Base-by-base conservation (phyloP, 805 yeast genomes). In the Lipomyces lipofer region DNA sequence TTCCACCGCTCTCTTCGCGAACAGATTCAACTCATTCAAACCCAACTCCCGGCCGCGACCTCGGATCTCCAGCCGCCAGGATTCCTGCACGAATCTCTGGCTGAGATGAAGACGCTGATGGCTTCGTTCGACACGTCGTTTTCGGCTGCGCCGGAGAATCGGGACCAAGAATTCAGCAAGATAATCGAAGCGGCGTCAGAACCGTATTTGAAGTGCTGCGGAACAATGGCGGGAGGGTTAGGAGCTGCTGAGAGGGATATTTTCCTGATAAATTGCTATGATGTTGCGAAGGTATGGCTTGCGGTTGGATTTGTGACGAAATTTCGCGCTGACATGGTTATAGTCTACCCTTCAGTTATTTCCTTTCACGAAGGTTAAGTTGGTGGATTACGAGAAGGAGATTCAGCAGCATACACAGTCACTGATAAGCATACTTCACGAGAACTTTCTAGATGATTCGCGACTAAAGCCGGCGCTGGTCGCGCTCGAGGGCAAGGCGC, bases 41-140 rank as follows among this genome's bases (percentile, higher is more conserved):
- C 70, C 66, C 71, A 64, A 13, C 70, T 64, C 64, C 73, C 52
- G 67, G 68, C 35, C 56, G 77, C 15, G 67, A 67, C 43, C 48
- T 77, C 77, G 27, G 88, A 88, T 56, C 72, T 87, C 21, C 80
- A 84, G 56, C 83, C 95, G 3, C 96, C 97, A 0, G 95, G 87
- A 56, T 91, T 95, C 90, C 71, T 87, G 21, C 73, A 79, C 46
- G 84, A 81, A n/a, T 82, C 84, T 61, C 76, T 85, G 45, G 72
- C 80, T 0, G 85, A 81, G 13, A 73, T 86, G 27, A 73, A 84
- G 52, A 81, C 81, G 0, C 69, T 88, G 1, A 76, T 86, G 57
- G 82, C 81, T 25, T 67, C 71, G 32, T 71, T 71, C 47, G 75
- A 73, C 45, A 54, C 67, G 15, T 68, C 74, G 28, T 60, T 66